Percentiles rank a stretch among this genome's conserved stretches.
Evolutionary conservation across 75 land plant species (phyloP).

Genomic region (Cunninghamia lanceolata): DNA sequence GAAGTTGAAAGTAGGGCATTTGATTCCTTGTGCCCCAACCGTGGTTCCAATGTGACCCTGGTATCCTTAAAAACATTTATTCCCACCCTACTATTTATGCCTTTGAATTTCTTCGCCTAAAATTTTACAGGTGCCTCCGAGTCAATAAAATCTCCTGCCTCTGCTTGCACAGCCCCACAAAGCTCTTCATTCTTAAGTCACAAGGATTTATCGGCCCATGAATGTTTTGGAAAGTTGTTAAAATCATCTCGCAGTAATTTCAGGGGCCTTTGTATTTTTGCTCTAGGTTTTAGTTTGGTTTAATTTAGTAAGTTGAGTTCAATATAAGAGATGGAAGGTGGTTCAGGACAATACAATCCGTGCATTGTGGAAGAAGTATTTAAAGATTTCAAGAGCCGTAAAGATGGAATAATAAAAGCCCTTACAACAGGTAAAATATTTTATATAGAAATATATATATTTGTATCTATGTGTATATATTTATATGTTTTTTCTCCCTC

Average conservation of each 20-base stretch:
- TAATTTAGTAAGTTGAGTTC: neutral
- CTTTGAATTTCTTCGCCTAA: neutral
- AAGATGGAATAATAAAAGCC: slow-evolving; percentile 75
- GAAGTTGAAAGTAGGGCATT: slow-evolving; percentile 31
- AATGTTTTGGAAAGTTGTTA: neutral
- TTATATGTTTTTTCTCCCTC: neutral
- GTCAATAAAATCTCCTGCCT: neutral
- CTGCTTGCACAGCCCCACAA: neutral
- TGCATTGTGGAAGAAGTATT: slow-evolving; percentile 86
- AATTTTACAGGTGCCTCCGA: neutral
- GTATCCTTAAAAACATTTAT: neutral
- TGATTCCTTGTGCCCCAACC: slow-evolving; percentile 40
- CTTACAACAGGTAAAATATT: slow-evolving; percentile 62
- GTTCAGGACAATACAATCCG: slow-evolving; percentile 27
- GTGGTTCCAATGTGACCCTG: neutral
- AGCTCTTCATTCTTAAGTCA: neutral
- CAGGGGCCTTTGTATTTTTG: neutral
- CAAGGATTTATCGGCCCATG: neutral
- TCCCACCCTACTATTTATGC: neutral
- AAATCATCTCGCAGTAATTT: neutral
- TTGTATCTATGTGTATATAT: neutral
- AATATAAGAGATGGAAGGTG: slow-evolving; percentile 9
- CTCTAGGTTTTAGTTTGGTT: neutral
- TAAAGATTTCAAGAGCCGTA: slow-evolving; percentile 67
- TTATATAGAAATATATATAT: neutral